Evolutionary conservation across 352 stramenopile species (phyloP), one percentile per base, ranked within the genome.

Genomic region (Phytopythium delawarense): DNA sequence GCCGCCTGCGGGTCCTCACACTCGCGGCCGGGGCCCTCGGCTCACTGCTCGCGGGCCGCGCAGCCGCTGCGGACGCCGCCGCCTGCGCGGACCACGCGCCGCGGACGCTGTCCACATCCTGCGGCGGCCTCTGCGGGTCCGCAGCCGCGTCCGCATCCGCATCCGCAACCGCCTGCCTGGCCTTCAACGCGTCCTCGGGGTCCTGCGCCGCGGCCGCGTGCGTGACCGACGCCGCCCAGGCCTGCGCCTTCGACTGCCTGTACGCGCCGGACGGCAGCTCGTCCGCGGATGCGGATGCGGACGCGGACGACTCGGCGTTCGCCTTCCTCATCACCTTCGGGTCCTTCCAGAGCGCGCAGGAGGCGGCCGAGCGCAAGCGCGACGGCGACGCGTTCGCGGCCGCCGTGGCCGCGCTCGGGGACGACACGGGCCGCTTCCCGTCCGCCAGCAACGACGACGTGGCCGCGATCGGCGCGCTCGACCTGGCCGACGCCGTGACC

Each of bases 381-480:
- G 61, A 57, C 44, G 28, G 51, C 32, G 62, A 59, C 21, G 66
- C 63, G 9, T 59, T 71, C 7, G 30, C 63, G 18, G 23, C 64
- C 30, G 56, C 70, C 25, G 57, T 64, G 12, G 39, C 57, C 15
- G 59, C 37, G 0, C 42, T 65, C 2, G 35, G 50, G 1, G 37
- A 71, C 44, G 67, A 82, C 56, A 76, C 74, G 11, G 20, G 59
- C 21, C 45, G 25, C 25, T 75, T 70, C 49, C 70, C 72, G 28
- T 66, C 68, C 4, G 72, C 64, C 21, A 75, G 39, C 61, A 84
- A 81, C 52, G 68, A 84, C 30, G 63, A 51, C 2, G 39, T 60
- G 23, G 63, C 60, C 2, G 64, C 57, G 37, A 39, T 78, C 34
- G 63, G 57, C 15, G 57, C 42, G 5, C 67, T 76, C 23, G 62